Base-by-base conservation (phyloP, 306 rosid species). In the Castanea crenata region DNA sequence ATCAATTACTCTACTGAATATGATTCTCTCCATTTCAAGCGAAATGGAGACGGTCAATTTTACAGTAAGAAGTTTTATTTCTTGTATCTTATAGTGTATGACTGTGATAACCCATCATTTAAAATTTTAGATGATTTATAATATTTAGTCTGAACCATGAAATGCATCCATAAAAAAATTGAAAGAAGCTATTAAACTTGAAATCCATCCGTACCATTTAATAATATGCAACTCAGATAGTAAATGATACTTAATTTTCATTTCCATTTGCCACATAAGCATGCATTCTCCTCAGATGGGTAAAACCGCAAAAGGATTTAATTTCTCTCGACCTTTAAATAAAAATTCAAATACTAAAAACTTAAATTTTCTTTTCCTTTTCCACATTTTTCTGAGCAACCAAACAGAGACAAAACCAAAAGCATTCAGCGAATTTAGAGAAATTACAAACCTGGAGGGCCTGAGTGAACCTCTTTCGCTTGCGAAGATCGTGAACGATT, bases 401-500 rank as follows among this genome's bases (percentile, higher is more conserved):
- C 55, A 61, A 54, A 76, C 72, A 68, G 51, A 68, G 63, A 74
- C 49, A 10, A 76, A 20, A 31, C 29, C 38, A 56, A 27, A 77
- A 11, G 49, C 44, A 55, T 4, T 20, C 32, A 31, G 4, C 5
- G 15, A 38, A 25, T 1, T 8, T 67, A 19, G 25, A 34, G 58
- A 73, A 55, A 27, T 27, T 27, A 3, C 44, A 31, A 64, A 90
- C 97, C 92, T 94, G 83, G 3, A 92, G 93, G 35, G 97, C 94
- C 57, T 94, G 98, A 18, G 86, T 55, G 82, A 89, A 92, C 35
- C 97, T 88, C 62, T 80, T 85, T 56, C 97, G 93, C 79, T 91
- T 94, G 76, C 97, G 94, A 64, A 94, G 91, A 82, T 92, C 98
- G 5, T 81, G 92, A 83, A 94, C 34, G 78, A 94, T 88, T 70